These are phyloP conservation scores for Hypoxylon sp. DNA, from an alignment of 2,329 filamentous ascomycete species.

Conservation along the genomic window DNA sequence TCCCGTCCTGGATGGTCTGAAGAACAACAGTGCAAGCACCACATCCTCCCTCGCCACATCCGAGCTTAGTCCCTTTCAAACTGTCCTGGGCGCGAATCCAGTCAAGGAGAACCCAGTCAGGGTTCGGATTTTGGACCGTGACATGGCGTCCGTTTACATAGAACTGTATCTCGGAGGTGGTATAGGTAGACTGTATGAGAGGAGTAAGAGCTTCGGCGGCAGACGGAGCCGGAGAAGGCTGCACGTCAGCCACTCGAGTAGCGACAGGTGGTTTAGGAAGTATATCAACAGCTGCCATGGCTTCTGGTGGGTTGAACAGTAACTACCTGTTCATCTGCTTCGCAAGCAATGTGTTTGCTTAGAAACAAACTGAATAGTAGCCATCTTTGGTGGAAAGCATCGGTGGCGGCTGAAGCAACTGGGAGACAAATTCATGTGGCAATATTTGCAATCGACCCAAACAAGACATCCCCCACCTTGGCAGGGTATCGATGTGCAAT, in stretches of 20 bases:
- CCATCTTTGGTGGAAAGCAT: too few relatives aligned
- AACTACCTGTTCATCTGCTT: too few relatives aligned
- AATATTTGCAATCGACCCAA: too few relatives aligned
- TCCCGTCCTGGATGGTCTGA: slow-evolving; percentile 83
- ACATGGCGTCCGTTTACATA: slow-evolving; percentile 43
- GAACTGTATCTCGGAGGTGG: slow-evolving; percentile 45
- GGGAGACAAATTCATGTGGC: too few relatives aligned
- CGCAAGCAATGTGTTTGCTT: too few relatives aligned
- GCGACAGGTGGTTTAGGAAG: slow-evolving; percentile 27
- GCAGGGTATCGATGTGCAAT: too few relatives aligned
- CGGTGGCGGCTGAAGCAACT: too few relatives aligned
- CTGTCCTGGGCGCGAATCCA: slow-evolving; percentile 40
- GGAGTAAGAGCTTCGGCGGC: slow-evolving; percentile 34
- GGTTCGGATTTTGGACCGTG: slow-evolving; percentile 40
- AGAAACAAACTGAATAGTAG: too few relatives aligned
- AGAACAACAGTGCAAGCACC: slow-evolving; percentile 94
- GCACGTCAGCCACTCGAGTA: not conserved
- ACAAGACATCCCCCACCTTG: too few relatives aligned
- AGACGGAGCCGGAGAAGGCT: slow-evolving; percentile 12
- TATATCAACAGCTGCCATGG: slow-evolving; percentile 28
- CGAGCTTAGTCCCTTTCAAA: slow-evolving; percentile 49
- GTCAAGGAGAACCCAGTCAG: slow-evolving; percentile 45
- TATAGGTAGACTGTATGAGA: slow-evolving; percentile 44
- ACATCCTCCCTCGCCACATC: slow-evolving; percentile 93
- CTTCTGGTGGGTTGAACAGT: too few relatives aligned